Evolutionary conservation across 257 asterid species (phyloP).

Genomic region (Leptodermis oblonga): DNA sequence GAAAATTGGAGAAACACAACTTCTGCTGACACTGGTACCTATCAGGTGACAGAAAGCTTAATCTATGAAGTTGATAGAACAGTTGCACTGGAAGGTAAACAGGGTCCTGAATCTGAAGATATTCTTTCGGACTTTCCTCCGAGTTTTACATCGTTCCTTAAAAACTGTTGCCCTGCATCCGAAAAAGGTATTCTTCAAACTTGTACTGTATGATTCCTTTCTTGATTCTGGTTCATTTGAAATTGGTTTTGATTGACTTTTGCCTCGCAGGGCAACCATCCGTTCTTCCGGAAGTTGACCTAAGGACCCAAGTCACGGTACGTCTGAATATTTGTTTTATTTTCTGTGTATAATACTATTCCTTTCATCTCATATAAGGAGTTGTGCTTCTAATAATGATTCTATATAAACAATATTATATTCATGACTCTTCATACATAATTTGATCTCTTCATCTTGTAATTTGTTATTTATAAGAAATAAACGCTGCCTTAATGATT

Average conservation of each 20-base stretch:
- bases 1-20: slow-evolving; percentile 26
- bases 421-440: neutral
- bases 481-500: neutral
- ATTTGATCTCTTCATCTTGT: neutral
- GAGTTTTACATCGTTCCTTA: slow-evolving; percentile 67
- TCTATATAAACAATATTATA: too few species aligned
- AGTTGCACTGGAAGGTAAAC: slow-evolving; percentile 23
- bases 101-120: slow-evolving; percentile 34
- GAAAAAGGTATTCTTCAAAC: slow-evolving; percentile 33
- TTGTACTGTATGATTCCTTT: slow-evolving; percentile 10
- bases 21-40: slow-evolving; percentile 38
- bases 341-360: neutral
- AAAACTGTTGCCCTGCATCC: slow-evolving; percentile 53
- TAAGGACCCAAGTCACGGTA: slow-evolving; percentile 69
- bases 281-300: slow-evolving; percentile 30
- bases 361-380: too few species aligned
- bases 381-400: too few species aligned
- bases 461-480: neutral
- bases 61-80: slow-evolving; percentile 31
- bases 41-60: slow-evolving; percentile 29
- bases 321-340: neutral
- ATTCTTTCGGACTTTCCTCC: slow-evolving; percentile 54
- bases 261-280: slow-evolving; percentile 38
- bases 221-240: slow-evolving; percentile 9
- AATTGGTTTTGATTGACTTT: slow-evolving; percentile 19